Evolutionary conservation across 495 filamentous ascomycete species (phyloP).

Genomic region (Aspergillus cristatus): DNA sequence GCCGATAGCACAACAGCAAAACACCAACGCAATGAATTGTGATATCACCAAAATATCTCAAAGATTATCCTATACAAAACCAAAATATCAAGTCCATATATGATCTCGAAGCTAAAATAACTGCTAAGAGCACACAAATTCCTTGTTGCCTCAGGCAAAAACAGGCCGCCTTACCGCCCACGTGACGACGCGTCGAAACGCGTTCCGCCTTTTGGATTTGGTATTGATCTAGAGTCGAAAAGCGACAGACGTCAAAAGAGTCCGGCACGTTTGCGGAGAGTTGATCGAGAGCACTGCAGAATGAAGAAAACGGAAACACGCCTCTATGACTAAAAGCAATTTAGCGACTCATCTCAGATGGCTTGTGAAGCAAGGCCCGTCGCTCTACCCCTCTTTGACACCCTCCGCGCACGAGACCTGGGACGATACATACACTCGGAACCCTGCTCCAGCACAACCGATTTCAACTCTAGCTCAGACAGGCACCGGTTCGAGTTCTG

Average conservation of each 20-base stretch:
- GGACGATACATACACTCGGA: constrained; percentile 9
- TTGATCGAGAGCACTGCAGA: background rate
- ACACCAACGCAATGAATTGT: too few species aligned
- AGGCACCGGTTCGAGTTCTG: background rate
- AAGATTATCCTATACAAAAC: too few species aligned
- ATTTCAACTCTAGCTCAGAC: constrained; percentile 1
- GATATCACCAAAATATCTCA: too few species aligned
- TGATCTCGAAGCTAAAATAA: too few species aligned
- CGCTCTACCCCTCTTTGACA: constrained; percentile 24
- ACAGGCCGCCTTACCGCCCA: constrained; percentile 10
- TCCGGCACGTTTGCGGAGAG: background rate
- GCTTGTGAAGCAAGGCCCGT: constrained; percentile 36
- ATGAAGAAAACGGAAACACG: constrained; percentile 7
- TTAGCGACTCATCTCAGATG: constrained; percentile 40
- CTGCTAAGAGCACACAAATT: too few species aligned
- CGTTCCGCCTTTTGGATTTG: constrained; percentile 5
- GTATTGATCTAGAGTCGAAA: constrained; percentile 10
- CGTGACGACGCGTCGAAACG: constrained; percentile 17
- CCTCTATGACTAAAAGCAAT: constrained; percentile 47
- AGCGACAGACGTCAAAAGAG: background rate
- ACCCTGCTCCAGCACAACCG: constrained; percentile 5
- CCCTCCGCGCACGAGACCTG: constrained; percentile 15
- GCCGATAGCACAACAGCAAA: too few species aligned
- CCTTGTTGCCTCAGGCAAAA: too few species aligned
- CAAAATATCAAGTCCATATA: too few species aligned